Base-by-base conservation (phyloP, 495 filamentous ascomycete genomes). In the Haplographium delicatum region DNA sequence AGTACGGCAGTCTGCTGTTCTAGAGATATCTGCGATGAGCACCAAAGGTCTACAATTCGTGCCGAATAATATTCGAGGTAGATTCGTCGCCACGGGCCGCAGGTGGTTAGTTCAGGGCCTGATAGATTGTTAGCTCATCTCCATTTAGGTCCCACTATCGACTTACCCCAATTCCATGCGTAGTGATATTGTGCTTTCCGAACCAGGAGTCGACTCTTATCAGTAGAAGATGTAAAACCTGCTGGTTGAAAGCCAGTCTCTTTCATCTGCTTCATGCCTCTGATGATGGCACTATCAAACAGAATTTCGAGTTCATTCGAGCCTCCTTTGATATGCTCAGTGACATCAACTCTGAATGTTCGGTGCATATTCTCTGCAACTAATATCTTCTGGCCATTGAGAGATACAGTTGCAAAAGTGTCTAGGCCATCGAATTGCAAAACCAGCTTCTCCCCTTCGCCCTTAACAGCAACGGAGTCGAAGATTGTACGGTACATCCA, bases 91-190 rank as follows among this genome's bases (percentile, higher is more conserved):
- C 87, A 93, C 1, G 88, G 87, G 13, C 88, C 88, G 41, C 84
- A 87, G 10, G 86, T 88, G 52, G 88, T 72, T 31, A 91, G 64
- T 0, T 78, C 68, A 27, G 88, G 88, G 28, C 88, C 88, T 87
- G 85, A n/a, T n/a, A n/a, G n/a, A n/a, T n/a, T 91, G 53, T 94
- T 88, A 88, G 87, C 91, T 28, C 88, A 87, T 83, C 88, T 40
- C 8, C 37, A 19, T 79, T 72, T 20, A n/a, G 13, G 39, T 3
- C 2, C n/a, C n/a, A 8, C 30, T 33, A 33, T 33, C 30, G 30
- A 10, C 8, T 40, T 8, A 10, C 25, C 13, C 23, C 23, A 39
- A 20, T 39, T 22, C 23, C 31, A 50, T 60, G 75, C 74, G 69
- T 73, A 91, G 61, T 91, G 87, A 57, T 93, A 94, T 66, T 93